These are phyloP conservation scores for Geranomyces variabilis DNA, from an alignment of 192 early-diverging fungal species.

Conservation along the genomic window DNA sequence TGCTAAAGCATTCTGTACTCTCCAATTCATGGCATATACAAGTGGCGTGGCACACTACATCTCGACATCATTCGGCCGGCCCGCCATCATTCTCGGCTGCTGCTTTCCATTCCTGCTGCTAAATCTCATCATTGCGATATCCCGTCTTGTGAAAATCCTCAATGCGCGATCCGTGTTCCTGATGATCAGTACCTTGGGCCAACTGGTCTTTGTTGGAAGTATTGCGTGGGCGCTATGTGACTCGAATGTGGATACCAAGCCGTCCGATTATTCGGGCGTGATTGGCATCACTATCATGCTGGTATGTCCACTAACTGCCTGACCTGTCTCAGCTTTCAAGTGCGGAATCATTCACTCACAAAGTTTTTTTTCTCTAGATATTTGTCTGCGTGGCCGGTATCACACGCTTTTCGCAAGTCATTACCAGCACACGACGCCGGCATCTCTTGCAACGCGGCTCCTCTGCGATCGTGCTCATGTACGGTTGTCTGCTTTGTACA, in stretches of 20 bases:
- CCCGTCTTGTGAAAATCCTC: constrained; percentile 1
- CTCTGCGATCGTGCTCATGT: constrained; percentile 2
- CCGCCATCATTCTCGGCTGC: constrained; percentile 11
- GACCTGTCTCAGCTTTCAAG: too few species aligned
- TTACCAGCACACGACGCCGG: constrained; percentile 4
- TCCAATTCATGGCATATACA: neutral
- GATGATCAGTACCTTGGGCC: constrained; percentile 20
- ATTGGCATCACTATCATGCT: constrained; percentile 14
- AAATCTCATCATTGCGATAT: constrained; percentile 14
- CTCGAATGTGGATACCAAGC: neutral
- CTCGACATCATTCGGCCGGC: constrained; percentile 8
- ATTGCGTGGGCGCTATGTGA: constrained; percentile 7
- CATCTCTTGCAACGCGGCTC: neutral
- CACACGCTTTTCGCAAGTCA: constrained; percentile 21
- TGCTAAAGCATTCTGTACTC: too few species aligned
- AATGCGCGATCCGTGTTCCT: constrained; percentile 20
- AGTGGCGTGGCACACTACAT: neutral
- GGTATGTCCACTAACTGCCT: constrained; percentile 13
- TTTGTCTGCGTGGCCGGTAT: constrained; percentile 25
- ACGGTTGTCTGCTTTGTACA: neutral
- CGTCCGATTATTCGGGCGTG: constrained; percentile 5
- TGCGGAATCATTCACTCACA: neutral
- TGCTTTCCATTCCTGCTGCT: constrained; percentile 15
- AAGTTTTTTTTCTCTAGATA: neutral
- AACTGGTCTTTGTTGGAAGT: neutral